Percentiles rank a stretch among this genome's conserved stretches.
These are phyloP conservation scores for Chytridium lagenaria DNA, from an alignment of 371 early-diverging fungal genomes.

Conservation along the genomic window DNA sequence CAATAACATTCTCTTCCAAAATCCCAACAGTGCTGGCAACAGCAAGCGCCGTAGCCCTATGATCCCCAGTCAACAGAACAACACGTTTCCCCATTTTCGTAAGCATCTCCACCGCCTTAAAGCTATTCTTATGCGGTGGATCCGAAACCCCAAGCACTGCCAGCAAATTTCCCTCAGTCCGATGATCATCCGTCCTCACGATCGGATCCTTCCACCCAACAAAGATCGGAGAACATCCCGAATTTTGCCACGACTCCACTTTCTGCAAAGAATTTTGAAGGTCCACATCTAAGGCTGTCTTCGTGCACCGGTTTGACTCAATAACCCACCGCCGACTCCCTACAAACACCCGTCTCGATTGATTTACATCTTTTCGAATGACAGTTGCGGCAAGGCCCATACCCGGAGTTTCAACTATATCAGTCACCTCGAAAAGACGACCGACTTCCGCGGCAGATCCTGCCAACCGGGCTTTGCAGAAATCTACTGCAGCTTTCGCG, in stretches of 20 bases:
- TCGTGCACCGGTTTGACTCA: conserved; percentile 65
- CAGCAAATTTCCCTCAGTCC: conserved; percentile 59
- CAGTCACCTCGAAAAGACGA: conserved; percentile 48
- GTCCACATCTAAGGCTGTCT: not conserved
- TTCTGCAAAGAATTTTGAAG: not conserved
- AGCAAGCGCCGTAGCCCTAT: conserved; percentile 74
- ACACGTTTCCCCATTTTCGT: conserved; percentile 74
- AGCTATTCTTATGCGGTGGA: conserved; percentile 76
- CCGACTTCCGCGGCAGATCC: conserved; percentile 16
- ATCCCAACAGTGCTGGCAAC: conserved; percentile 78
- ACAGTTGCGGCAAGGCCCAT: conserved; percentile 66
- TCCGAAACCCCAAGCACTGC: conserved; percentile 87
- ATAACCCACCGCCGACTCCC: conserved; percentile 74
- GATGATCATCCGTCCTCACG: conserved; percentile 51
- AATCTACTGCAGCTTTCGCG: conserved; percentile 73
- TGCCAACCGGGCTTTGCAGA: conserved; percentile 6
- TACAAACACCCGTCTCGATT: conserved; percentile 52
- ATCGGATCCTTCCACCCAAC: conserved; percentile 51
- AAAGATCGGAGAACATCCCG: conserved; percentile 69
- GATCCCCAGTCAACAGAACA: conserved; percentile 95
- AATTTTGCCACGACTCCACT: conserved; percentile 61
- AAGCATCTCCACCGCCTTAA: conserved; percentile 69
- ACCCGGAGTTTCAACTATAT: conserved; percentile 70
- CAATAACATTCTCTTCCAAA: conserved; percentile 71
- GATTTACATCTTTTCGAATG: not conserved